Percentiles rank a stretch among this genome's conserved stretches.
These are phyloP conservation scores for Eutrema heterophyllum DNA, from an alignment of 345 rosid genomes.

Conservation along the genomic window DNA sequence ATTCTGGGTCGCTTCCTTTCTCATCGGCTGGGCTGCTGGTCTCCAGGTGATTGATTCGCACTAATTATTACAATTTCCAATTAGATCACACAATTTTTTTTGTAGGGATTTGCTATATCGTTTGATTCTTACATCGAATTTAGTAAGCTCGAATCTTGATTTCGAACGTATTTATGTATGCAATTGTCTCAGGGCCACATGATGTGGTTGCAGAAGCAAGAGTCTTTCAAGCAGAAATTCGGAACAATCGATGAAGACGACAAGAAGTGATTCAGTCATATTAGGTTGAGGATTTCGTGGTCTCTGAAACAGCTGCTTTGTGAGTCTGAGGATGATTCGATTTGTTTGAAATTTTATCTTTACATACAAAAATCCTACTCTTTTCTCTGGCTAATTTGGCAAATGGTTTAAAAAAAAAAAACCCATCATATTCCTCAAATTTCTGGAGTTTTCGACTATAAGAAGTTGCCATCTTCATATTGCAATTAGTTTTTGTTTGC, in stretches of 20 bases:
- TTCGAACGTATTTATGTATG: not conserved
- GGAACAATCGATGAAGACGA: conserved; percentile 33
- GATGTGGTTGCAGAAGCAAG: conserved; percentile 93
- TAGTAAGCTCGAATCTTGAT: not conserved
- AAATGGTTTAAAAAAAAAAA: not conserved
- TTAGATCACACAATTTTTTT: not conserved
- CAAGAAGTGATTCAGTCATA: not conserved
- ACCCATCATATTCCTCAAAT: not conserved
- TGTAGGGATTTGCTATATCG: not conserved
- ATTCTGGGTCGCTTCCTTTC: conserved; percentile 78
- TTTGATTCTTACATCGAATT: not conserved
- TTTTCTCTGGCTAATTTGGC: not conserved
- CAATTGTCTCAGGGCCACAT: conserved; percentile 57
- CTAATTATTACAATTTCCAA: not conserved
- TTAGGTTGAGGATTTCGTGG: not conserved
- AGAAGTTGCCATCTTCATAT: not conserved
- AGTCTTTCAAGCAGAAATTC: conserved; percentile 69
- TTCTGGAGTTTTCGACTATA: not conserved
- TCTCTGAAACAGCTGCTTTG: not conserved
- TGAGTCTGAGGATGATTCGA: not conserved
- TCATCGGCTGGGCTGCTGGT: conserved; percentile 87
- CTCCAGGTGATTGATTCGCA: conserved; percentile 55
- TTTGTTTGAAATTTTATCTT: not conserved
- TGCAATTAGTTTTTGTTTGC: too few species aligned
- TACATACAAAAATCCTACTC: not conserved